Evolutionary conservation across 2,329 filamentous ascomycete genomes (phyloP), one percentile per base, ranked within the genome.

Genomic region (Conoideocrella luteorostrata): DNA sequence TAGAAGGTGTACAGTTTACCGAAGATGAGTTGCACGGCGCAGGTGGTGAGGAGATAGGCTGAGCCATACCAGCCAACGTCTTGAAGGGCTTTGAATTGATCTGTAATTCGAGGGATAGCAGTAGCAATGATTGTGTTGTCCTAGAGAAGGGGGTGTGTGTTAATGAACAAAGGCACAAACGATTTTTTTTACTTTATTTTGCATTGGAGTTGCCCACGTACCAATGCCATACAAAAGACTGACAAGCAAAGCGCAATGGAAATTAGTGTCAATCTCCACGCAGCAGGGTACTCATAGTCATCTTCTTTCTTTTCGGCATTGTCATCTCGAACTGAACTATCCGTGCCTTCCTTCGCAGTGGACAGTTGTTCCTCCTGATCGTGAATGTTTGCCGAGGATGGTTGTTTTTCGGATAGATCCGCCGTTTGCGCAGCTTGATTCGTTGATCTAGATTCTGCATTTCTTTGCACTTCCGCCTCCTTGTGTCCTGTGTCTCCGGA

Each of bases 1-100:
- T 50, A 68, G 46, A 70, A 68, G n/a, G 63, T 69, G 49, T 70
- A 72, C 23, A 70, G 46, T 36, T 66, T 69, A 9, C 63, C 64
- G 41, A 61, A 62, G 3, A 62, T 51, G 5, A 66, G 53, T 44
- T 67, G 62, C 17, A 65, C 59, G 0, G 64, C 59, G 41, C 61
- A 58, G 12, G 59, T 60, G n/a, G 66, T 64, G 30, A 71, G 59
- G 29, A 68, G 54, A 44, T 67, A 68, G 38, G 46, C 43, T 4
- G 42, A 45, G 39, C 43, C 46, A 30, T 47, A 47, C 46, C 46
- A 47, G 24, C 46, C 46, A 12, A 47, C 43, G 29, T 47, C 46
- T 7, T 45, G 28, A 20, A 47, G 20, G 29, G 46, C 42, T 10
- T 45, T 34, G 43, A 47, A 47, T 36, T 47, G 42, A 18, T 47